Percentiles rank a stretch among this genome's conserved stretches.
phyloP scores from a whole-genome alignment of 768 basidiomycete genomes.

The Suillus subluteus region DNA sequence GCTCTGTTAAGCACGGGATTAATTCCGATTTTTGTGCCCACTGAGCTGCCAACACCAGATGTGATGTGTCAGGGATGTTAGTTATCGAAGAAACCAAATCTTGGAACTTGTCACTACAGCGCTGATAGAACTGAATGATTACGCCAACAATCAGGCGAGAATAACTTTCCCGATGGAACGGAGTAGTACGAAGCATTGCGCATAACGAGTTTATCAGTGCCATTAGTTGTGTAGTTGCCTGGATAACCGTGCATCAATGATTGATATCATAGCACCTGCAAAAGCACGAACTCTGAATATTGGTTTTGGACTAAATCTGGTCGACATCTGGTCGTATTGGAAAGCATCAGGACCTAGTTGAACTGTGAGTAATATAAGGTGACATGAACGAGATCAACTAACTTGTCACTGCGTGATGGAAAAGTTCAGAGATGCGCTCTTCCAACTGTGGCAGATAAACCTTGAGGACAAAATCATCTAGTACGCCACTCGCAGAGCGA shows the following conservation, averaged over 20 bases:
- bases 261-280: background rate
- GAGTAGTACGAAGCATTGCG: conserved; percentile 86
- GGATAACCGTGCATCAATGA: conserved; percentile 14
- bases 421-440: conserved; percentile 86
- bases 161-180: conserved; percentile 95
- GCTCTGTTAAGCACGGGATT: conserved; percentile 69
- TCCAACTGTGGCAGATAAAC: conserved; percentile 95
- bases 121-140: conserved; percentile 95
- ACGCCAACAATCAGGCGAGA: conserved; percentile 91
- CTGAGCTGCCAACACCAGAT: conserved; percentile 62
- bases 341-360: conserved; percentile 80
- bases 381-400: conserved; percentile 19
- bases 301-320: conserved; percentile 67
- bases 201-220: conserved; percentile 91
- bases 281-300: conserved; percentile 66
- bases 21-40: conserved; percentile 90
- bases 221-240: conserved; percentile 87
- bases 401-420: conserved; percentile 86
- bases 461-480: conserved; percentile 92
- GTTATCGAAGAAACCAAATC: conserved; percentile 56
- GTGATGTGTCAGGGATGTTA: conserved; percentile 35
- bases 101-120: conserved; percentile 88
- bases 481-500: conserved; percentile 66
- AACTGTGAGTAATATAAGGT: conserved; percentile 8
- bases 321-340: conserved; percentile 74